phyloP scores from a whole-genome alignment of 805 yeast species.

The Vanderwaltozyma tropicalis region DNA sequence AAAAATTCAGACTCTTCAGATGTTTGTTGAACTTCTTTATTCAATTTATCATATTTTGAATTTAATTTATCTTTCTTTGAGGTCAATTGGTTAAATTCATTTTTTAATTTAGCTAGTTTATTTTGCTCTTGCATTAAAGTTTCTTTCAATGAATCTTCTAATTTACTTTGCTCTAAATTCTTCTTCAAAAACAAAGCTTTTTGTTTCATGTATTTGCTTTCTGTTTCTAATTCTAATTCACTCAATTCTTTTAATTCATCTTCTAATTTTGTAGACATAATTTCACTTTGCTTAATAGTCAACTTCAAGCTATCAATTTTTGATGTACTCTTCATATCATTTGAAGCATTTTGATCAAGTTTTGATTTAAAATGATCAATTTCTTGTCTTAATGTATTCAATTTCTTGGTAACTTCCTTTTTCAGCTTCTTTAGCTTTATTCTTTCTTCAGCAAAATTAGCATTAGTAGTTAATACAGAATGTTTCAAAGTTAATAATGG shows the following conservation, averaged over 20 bases:
- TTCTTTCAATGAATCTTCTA: conserved; percentile 13
- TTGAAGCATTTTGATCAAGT: conserved; percentile 37
- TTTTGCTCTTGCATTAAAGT: conserved; percentile 6
- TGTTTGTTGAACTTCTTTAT: conserved; percentile 18
- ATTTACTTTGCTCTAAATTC: conserved; percentile 24
- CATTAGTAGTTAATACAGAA: conserved; percentile 53
- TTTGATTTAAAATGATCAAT: conserved; percentile 43
- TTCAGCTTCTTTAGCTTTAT: conserved; percentile 45
- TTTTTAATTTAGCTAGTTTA: conserved; percentile 11
- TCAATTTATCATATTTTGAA: conserved; percentile 16
- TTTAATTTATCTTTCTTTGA: conserved; percentile 16
- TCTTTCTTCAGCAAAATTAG: conserved; percentile 47
- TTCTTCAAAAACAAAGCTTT: conserved; percentile 30
- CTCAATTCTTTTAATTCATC: conserved; percentile 9
- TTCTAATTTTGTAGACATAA: conserved; percentile 20
- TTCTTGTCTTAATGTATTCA: conserved; percentile 42
- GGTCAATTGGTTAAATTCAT: conserved; percentile 15
- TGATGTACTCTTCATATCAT: conserved; percentile 47
- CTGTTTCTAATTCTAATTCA: conserved; percentile 19
- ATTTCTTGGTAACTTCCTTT: conserved; percentile 47
- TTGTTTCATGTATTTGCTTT: conserved; percentile 28
- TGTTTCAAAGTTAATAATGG: conserved; percentile 58
- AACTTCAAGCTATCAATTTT: conserved; percentile 43
- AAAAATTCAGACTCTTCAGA: conserved; percentile 16
- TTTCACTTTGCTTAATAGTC: conserved; percentile 29